These are phyloP conservation scores for Asterella californica DNA, from an alignment of 225 moss, liverwort and hornwort genomes.

Conservation along the genomic window DNA sequence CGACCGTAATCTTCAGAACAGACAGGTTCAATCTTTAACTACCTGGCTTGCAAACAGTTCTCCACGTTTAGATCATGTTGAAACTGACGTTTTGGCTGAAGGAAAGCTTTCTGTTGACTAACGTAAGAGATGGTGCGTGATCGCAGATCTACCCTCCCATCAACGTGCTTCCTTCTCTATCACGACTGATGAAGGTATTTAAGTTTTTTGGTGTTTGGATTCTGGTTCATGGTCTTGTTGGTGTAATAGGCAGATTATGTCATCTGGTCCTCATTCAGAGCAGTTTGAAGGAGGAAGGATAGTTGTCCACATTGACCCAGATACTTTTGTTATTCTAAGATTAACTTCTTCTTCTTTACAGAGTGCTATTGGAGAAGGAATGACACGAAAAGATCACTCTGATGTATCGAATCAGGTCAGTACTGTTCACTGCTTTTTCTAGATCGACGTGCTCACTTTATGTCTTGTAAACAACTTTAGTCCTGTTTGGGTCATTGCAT, in stretches of 20 bases:
- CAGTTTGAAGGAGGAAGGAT: too few species aligned
- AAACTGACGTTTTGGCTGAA: background rate
- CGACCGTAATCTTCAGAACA: conserved; percentile 78
- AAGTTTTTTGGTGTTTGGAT: background rate
- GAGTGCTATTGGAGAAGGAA: conserved; percentile 48
- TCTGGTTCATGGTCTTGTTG: background rate
- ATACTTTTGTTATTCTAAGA: background rate
- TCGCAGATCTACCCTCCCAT: conserved; percentile 94
- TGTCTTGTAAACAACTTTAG: background rate
- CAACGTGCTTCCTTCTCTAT: conserved; percentile 87
- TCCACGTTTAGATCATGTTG: background rate
- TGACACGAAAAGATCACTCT: conserved; percentile 93
- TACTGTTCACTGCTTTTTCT: background rate
- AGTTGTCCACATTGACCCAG: too few species aligned
- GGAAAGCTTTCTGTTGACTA: background rate
- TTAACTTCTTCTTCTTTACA: background rate
- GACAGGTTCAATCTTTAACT: conserved; percentile 59
- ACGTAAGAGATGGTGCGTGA: background rate
- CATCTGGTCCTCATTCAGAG: too few species aligned
- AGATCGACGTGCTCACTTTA: background rate
- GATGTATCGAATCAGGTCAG: conserved; percentile 66
- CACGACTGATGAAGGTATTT: conserved; percentile 84
- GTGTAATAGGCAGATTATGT: background rate
- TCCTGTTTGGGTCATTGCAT: background rate
- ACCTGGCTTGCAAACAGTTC: background rate